phyloP scores from a whole-genome alignment of 768 basidiomycete genomes.

The Cystofilobasidium ferigula region DNA sequence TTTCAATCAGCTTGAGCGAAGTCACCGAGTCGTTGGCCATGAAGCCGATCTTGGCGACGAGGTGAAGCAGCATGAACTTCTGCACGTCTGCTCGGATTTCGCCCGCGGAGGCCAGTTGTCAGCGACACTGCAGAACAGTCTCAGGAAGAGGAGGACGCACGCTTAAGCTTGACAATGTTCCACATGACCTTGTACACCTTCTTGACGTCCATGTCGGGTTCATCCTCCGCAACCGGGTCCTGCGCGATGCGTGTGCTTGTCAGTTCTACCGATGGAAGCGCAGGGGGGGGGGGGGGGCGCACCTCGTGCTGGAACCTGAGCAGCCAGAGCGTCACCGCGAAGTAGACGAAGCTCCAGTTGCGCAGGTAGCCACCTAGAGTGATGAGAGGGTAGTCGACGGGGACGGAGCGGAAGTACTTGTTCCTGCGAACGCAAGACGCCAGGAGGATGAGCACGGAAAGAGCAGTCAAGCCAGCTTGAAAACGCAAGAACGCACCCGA shows the following conservation, averaged over 20 bases:
- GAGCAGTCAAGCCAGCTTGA: neutral
- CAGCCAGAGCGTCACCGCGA: constrained; percentile 76
- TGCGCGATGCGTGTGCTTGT: no score
- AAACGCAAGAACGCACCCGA: constrained; percentile 49
- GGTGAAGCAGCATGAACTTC: constrained; percentile 68
- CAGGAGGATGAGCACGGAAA: neutral
- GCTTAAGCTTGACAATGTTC: constrained; percentile 78
- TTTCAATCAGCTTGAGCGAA: constrained; percentile 87
- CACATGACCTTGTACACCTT: constrained; percentile 90
- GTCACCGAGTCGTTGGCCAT: constrained; percentile 87
- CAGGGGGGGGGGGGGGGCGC: constrained; percentile 28
- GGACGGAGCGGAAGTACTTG: constrained; percentile 42
- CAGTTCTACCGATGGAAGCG: neutral
- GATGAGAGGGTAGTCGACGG: constrained; percentile 40
- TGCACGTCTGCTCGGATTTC: constrained; percentile 60
- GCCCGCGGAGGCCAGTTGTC: neutral
- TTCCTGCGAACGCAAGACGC: constrained; percentile 41
- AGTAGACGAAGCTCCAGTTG: constrained; percentile 75
- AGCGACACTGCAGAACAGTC: neutral
- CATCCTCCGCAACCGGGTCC: constrained; percentile 61
- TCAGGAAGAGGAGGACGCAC: constrained; percentile 43
- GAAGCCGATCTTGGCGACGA: constrained; percentile 88
- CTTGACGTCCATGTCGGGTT: constrained; percentile 78
- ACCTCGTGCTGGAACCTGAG: constrained; percentile 82
- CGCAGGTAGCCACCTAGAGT: constrained; percentile 66